Conservation (phyloP, 2,329 filamentous ascomycete species). For the Fusarium sp. region DNA sequence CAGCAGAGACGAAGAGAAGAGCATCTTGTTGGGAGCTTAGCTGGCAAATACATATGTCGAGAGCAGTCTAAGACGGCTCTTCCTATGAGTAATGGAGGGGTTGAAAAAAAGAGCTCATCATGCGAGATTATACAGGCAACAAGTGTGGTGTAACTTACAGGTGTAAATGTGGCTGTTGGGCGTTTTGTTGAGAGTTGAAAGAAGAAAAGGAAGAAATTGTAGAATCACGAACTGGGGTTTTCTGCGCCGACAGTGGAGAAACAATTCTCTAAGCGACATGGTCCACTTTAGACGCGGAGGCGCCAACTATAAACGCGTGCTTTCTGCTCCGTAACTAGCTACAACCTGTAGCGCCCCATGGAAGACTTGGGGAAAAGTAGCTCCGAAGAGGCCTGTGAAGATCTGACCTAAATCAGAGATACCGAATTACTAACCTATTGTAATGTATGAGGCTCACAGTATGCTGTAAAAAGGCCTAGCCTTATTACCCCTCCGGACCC, state of each 20-base stretch:
- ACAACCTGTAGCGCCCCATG: neutral
- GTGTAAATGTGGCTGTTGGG: neutral
- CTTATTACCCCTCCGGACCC: neutral
- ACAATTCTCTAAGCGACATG: constrained; percentile 22
- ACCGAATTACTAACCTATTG: neutral
- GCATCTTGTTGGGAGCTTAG: constrained; percentile 33
- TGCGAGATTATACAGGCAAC: constrained; percentile 39
- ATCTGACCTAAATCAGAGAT: neutral
- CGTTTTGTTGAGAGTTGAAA: constrained; percentile 10
- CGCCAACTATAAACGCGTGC: constrained; percentile 8
- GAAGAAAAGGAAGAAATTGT: constrained; percentile 29
- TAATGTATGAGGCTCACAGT: neutral
- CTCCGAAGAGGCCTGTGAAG: neutral
- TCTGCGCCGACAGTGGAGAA: constrained; percentile 24
- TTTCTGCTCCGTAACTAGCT: neutral
- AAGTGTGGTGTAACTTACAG: constrained; percentile 13
- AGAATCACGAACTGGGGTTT: constrained; percentile 30
- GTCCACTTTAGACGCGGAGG: constrained; percentile 19
- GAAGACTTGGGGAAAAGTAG: neutral
- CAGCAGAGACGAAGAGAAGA: constrained; percentile 26
- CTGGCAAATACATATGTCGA: constrained; percentile 36
- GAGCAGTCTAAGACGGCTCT: constrained; percentile 57
- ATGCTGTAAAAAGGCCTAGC: neutral
- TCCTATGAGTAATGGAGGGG: constrained; percentile 52
- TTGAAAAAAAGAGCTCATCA: constrained; percentile 53